Evolutionary conservation across 108 stramenopile genomes (phyloP).

Genomic region (Cyclostephanos tholiformis): DNA sequence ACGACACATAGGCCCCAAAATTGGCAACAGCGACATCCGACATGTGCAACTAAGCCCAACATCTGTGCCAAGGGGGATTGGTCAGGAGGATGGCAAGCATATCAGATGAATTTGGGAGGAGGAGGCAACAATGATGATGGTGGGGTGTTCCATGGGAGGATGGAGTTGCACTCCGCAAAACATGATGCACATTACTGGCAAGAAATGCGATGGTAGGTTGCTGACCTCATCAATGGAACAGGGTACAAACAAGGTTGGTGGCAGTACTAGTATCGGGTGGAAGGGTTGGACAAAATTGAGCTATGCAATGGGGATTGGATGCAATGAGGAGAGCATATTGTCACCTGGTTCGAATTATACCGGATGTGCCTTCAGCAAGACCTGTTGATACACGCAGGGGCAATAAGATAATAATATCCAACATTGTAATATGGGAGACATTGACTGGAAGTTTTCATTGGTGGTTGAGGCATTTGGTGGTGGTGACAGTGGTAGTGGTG

Average conservation of each 20-base stretch:
- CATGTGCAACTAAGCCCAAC: too few relatives aligned
- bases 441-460: slow-evolving; percentile 16
- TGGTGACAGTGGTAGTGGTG: background rate
- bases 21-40: too few relatives aligned
- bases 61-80: slow-evolving; percentile 32
- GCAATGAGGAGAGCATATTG: background rate
- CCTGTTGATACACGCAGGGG: slow-evolving; percentile 16
- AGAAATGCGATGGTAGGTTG: background rate
- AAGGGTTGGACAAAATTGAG: slow-evolving; percentile 14
- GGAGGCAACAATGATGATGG: slow-evolving; percentile 23
- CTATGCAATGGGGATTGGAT: slow-evolving; percentile 5
- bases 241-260: background rate
- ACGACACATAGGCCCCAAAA: too few relatives aligned
- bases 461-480: background rate
- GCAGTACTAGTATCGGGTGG: slow-evolving; percentile 1
- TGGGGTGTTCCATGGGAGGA: slow-evolving; percentile 20
- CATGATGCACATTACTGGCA: background rate
- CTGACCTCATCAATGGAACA: too few relatives aligned
- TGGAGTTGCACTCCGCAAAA: slow-evolving; percentile 26
- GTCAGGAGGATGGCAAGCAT: slow-evolving; percentile 20
- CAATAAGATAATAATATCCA: slow-evolving; percentile 7
- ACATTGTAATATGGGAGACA: background rate
- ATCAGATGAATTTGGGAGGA: slow-evolving; percentile 18
- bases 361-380: slow-evolving; percentile 8
- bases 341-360: slow-evolving; percentile 26